Percentiles rank a stretch among this genome's conserved stretches.
These are phyloP conservation scores for Gyromitra esculenta DNA, from an alignment of 2,329 filamentous ascomycete species.

Conservation along the genomic window DNA sequence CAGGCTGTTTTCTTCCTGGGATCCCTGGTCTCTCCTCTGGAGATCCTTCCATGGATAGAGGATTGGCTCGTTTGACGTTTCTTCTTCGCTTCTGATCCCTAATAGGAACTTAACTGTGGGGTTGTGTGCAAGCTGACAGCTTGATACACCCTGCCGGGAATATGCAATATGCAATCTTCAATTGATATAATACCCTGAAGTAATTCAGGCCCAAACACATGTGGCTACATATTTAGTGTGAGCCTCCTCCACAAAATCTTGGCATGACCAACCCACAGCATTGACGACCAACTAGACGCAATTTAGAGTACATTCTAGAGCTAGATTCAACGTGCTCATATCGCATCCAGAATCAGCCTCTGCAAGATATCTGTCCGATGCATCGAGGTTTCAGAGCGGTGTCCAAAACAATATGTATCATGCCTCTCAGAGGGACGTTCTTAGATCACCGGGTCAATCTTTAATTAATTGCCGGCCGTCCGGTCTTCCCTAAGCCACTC, in stretches of 20 bases:
- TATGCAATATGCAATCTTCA: constrained; percentile 14
- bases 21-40: constrained; percentile 25
- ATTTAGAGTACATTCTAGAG: neutral
- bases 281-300: neutral
- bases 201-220: neutral
- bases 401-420: neutral
- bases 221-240: neutral
- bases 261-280: constrained; percentile 10
- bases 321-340: constrained; percentile 17
- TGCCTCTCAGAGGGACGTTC: neutral
- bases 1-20: constrained; percentile 19
- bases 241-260: constrained; percentile 6
- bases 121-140: constrained; percentile 14
- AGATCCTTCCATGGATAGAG: constrained; percentile 41
- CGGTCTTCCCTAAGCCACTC: constrained; percentile 18
- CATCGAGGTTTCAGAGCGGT: constrained; percentile 26
- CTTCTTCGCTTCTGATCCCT: constrained; percentile 33
- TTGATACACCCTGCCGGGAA: constrained; percentile 9
- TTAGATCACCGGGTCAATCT: constrained; percentile 34
- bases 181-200: neutral
- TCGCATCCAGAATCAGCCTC: constrained; percentile 10
- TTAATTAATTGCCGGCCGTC: constrained; percentile 15
- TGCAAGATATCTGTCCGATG: constrained; percentile 20
- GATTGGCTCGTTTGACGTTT: constrained; percentile 36
- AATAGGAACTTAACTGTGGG: constrained; percentile 13